phyloP scores from a whole-genome alignment of 1,284 basidiomycete species.

The Gymnopus androsaceus region DNA sequence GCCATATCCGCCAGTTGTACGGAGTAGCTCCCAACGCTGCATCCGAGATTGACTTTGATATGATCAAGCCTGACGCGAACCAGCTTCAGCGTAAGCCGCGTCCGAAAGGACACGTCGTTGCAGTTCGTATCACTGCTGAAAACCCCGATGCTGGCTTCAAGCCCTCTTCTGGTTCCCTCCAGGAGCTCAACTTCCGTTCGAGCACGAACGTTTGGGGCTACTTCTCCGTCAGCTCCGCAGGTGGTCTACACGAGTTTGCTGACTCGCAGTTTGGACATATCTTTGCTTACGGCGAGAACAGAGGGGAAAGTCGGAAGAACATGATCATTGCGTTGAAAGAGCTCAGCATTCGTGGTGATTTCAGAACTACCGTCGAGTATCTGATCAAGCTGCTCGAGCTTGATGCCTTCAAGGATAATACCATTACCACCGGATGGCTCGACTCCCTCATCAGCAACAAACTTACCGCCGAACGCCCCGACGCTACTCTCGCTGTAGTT shows the following conservation, averaged over 20 bases:
- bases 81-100: conserved; percentile 92
- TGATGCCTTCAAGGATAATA: conserved; percentile 96
- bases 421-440: conserved; percentile 98
- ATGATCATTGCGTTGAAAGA: conserved; percentile 99
- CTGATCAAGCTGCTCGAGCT: conserved; percentile 97
- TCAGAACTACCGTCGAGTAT: conserved; percentile 98
- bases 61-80: conserved; percentile 83
- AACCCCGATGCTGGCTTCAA: conserved; percentile 99
- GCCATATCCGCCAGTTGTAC: conserved; percentile 95
- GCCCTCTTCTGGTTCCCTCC: conserved; percentile 94
- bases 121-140: conserved; percentile 98
- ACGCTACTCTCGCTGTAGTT: conserved; percentile 89
- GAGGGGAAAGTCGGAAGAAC: conserved; percentile 94
- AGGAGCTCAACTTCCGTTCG: conserved; percentile 99
- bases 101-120: conserved; percentile 98
- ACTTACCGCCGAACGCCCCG: conserved; percentile 96
- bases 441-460: conserved; percentile 96
- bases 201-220: conserved; percentile 99
- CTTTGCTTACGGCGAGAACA: conserved; percentile 98
- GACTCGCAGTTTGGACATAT: conserved; percentile 99
- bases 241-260: conserved; percentile 98
- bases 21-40: conserved; percentile 87
- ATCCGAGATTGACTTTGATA: conserved; percentile 97
- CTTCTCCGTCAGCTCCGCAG: conserved; percentile 95
- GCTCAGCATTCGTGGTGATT: conserved; percentile 97